These are phyloP conservation scores for Scopulariopsis brevicaulis DNA, from an alignment of 2,329 filamentous ascomycete species.

Conservation along the genomic window DNA sequence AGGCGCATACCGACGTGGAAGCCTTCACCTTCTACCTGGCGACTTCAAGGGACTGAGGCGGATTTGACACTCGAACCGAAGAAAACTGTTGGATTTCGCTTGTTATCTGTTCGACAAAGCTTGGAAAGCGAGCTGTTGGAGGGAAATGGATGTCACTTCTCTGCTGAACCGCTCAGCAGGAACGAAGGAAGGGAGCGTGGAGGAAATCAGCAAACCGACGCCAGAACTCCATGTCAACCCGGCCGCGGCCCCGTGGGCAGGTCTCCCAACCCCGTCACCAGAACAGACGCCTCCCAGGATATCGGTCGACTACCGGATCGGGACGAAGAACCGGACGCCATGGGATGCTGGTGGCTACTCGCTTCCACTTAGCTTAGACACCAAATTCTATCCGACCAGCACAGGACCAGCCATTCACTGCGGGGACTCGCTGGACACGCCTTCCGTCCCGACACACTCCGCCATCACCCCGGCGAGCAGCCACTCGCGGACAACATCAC, in stretches of 20 bases:
- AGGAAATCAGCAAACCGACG: neutral
- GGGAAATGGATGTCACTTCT: constrained; percentile 27
- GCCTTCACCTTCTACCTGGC: neutral
- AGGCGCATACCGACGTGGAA: neutral
- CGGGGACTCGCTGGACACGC: constrained; percentile 12
- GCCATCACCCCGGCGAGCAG: constrained; percentile 6
- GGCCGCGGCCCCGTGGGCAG: neutral
- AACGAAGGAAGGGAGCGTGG: neutral
- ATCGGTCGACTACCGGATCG: constrained; percentile 4
- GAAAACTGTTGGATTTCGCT: neutral
- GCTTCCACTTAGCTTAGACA: constrained; percentile 27
- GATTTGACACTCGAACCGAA: neutral
- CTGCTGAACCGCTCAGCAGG: constrained; percentile 24
- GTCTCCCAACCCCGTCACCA: constrained; percentile 4
- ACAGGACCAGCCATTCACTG: constrained; percentile 12
- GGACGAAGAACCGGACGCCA: constrained; percentile 26
- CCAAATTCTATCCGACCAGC: constrained; percentile 16
- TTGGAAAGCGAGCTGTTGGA: neutral
- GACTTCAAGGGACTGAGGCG: neutral
- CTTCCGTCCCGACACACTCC: constrained; percentile 5
- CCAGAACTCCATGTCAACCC: neutral
- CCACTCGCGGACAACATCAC: constrained; percentile 19
- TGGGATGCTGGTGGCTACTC: constrained; percentile 41
- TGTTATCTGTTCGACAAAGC: neutral
- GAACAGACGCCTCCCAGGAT: neutral